These are phyloP conservation scores for Caloboletus firmus DNA, from an alignment of 1,284 basidiomycete genomes.

Conservation along the genomic window DNA sequence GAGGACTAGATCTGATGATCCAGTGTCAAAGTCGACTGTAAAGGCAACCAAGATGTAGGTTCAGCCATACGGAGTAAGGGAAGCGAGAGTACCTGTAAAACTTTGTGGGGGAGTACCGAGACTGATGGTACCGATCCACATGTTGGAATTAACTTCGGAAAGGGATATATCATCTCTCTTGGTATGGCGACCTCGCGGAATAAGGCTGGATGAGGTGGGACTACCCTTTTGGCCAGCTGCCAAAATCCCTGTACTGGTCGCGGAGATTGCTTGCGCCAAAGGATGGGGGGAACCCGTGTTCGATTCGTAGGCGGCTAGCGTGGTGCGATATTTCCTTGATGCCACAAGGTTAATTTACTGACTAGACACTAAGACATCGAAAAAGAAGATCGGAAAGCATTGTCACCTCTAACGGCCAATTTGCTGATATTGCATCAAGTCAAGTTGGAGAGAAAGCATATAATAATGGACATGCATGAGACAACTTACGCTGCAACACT, in stretches of 20 bases:
- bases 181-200: neutral
- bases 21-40: slow-evolving; percentile 48
- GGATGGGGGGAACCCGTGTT: slow-evolving; percentile 44
- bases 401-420: neutral
- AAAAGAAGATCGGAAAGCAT: neutral
- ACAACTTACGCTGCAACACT: slow-evolving; percentile 20
- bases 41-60: slow-evolving; percentile 1
- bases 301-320: slow-evolving; percentile 38
- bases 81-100: slow-evolving; percentile 29
- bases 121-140: slow-evolving; percentile 42
- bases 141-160: slow-evolving; percentile 32
- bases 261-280: slow-evolving; percentile 18
- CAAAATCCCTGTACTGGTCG: neutral
- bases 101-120: slow-evolving; percentile 42
- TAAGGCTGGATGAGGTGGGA: neutral
- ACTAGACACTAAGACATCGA: neutral
- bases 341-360: neutral
- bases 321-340: slow-evolving; percentile 39
- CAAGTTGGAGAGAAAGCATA: neutral
- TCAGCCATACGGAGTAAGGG: slow-evolving; percentile 3
- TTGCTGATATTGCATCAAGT: neutral
- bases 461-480: neutral
- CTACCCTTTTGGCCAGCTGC: neutral
- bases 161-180: slow-evolving; percentile 28
- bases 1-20: slow-evolving; percentile 37